Evolutionary conservation across 495 filamentous ascomycete genomes (phyloP).

Genomic region (Neurospora africana): DNA sequence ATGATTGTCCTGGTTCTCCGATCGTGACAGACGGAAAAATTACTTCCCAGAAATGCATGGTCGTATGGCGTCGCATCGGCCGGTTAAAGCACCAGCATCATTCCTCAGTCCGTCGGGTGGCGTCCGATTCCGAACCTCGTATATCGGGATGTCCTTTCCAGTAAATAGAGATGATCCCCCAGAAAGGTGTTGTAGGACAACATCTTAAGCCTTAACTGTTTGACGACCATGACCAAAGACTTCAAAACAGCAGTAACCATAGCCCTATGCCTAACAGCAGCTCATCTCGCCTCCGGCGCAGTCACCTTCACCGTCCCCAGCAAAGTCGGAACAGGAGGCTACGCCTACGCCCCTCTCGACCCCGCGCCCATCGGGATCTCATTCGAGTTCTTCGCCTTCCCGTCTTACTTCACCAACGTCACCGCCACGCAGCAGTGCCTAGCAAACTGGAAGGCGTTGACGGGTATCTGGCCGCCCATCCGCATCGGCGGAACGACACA

Average conservation of each 20-base stretch:
- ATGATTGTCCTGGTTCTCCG: background rate
- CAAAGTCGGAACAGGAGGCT: conserved; percentile 18
- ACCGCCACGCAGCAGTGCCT: conserved; percentile 44
- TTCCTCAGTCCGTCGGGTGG: background rate
- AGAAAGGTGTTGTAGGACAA: rapidly evolving
- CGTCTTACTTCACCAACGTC: conserved; percentile 46
- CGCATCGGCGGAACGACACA: conserved; percentile 52
- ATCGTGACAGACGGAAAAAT: conserved; percentile 6
- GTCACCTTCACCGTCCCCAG: conserved; percentile 26
- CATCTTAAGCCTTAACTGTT: background rate
- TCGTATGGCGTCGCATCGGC: conserved; percentile 9
- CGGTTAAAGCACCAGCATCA: conserved; percentile 4
- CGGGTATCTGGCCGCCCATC: conserved; percentile 46
- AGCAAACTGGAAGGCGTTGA: conserved; percentile 42
- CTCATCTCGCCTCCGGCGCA: conserved; percentile 8
- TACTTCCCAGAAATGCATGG: background rate
- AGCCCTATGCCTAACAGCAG: conserved; percentile 6
- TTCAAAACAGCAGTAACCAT: background rate
- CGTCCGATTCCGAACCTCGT: background rate
- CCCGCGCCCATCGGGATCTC: conserved; percentile 45
- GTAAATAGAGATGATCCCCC: background rate
- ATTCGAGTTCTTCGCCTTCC: conserved; percentile 53
- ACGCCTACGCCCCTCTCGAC: conserved; percentile 29
- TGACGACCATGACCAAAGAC: background rate
- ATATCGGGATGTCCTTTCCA: background rate